A percentile compares a stretch with the other conserved stretches of the same genome.
Evolutionary conservation across 805 yeast genomes (phyloP).

Genomic region (Cyberlindnera meyerae): DNA sequence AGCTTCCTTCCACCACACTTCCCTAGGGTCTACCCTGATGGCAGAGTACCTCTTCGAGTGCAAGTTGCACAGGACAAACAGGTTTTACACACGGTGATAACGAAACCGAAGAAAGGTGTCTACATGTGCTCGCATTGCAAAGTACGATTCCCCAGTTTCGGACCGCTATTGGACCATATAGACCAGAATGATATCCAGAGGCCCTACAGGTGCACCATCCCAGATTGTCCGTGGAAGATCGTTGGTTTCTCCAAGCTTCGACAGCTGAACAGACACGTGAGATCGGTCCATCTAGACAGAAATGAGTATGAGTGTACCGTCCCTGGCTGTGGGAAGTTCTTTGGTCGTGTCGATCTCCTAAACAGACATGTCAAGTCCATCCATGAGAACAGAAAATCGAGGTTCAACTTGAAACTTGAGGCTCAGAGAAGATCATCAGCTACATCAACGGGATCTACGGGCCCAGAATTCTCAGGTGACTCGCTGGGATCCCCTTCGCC

Average conservation of each 20-base stretch:
- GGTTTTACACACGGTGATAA: slow-evolving; percentile 25
- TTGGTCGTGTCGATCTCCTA: slow-evolving; percentile 38
- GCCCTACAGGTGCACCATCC: slow-evolving; percentile 30
- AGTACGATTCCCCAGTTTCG: slow-evolving; percentile 27
- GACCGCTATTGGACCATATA: slow-evolving; percentile 33
- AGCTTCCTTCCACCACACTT: slow-evolving; percentile 24
- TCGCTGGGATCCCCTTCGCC: slow-evolving; percentile 1
- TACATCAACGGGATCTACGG: slow-evolving; percentile 1
- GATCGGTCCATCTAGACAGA: slow-evolving; percentile 23
- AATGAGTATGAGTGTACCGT: slow-evolving; percentile 62
- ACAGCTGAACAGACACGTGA: slow-evolving; percentile 32
- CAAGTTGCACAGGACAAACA: slow-evolving; percentile 30
- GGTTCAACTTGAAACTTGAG: slow-evolving; percentile 33
- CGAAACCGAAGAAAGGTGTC: slow-evolving; percentile 33
- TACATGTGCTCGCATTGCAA: slow-evolving; percentile 36
- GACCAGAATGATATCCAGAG: slow-evolving; percentile 29
- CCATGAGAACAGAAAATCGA: slow-evolving; percentile 35
- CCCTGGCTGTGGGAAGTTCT: slow-evolving; percentile 67
- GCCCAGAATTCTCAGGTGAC: slow-evolving; percentile 1
- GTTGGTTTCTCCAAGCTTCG: slow-evolving; percentile 35
- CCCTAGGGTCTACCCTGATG: slow-evolving; percentile 23
- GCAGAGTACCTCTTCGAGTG: slow-evolving; percentile 21
- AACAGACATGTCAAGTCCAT: slow-evolving; percentile 32
- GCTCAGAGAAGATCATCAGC: slow-evolving; percentile 7
- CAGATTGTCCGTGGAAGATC: slow-evolving; percentile 37